A percentile compares a stretch with the other conserved stretches of the same genome.
phyloP scores from a whole-genome alignment of 257 asterid species.

The Nicotiana noctiflora region DNA sequence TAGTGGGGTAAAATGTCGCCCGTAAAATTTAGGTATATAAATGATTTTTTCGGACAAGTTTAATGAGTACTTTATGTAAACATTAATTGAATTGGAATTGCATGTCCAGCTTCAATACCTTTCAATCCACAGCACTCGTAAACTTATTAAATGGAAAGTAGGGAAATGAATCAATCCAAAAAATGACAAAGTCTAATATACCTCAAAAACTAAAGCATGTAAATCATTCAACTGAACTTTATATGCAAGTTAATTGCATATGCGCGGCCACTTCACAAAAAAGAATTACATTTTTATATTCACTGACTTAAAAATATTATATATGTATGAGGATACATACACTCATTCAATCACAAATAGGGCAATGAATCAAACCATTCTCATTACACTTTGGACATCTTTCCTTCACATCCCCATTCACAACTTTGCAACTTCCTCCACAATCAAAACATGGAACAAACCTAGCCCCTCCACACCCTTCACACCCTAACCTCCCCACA shows the following conservation, averaged over 20 bases:
- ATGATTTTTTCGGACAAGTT: no score
- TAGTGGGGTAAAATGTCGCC: no score
- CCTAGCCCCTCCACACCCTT: slow-evolving; percentile 88
- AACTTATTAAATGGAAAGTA: no score
- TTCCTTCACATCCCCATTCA: slow-evolving; percentile 33
- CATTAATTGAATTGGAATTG: no score
- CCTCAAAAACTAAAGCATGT: not conserved
- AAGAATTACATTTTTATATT: not conserved
- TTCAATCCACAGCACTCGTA: no score
- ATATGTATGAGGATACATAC: not conserved
- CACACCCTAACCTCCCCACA: slow-evolving; percentile 65
- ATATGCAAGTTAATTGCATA: not conserved
- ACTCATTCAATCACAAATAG: slow-evolving; percentile 21
- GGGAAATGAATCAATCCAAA: no score
- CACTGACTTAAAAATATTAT: not conserved
- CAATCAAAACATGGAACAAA: slow-evolving; percentile 81
- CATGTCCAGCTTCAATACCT: no score
- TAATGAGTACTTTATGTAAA: no score
- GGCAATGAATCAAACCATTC: slow-evolving; percentile 39
- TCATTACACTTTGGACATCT: slow-evolving; percentile 37
- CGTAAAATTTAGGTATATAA: no score
- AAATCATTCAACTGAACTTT: not conserved
- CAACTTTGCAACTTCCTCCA: slow-evolving; percentile 76
- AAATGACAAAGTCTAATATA: not conserved
- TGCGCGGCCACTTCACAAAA: not conserved